A percentile compares a stretch with the other conserved stretches of the same genome.
Conservation (phyloP, 2,329 filamentous ascomycete species). For the Acephala macrosclerotiorum region DNA sequence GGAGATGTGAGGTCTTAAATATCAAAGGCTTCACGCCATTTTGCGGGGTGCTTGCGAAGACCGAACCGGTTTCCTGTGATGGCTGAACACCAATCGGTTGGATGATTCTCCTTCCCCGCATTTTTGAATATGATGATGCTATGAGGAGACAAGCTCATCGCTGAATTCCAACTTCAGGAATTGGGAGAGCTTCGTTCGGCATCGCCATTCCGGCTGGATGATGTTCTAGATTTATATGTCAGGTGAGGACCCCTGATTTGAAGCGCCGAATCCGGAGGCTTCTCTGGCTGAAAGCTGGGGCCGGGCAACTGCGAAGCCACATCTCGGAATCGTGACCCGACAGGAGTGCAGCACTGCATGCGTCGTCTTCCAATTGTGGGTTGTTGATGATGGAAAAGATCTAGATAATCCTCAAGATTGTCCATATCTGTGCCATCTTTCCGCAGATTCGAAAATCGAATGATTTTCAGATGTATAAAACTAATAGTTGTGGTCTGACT, state of each 20-base stretch:
- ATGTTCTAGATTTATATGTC: background rate
- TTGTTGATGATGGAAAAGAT: background rate
- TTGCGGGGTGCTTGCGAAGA: constrained; percentile 27
- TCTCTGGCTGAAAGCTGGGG: constrained; percentile 12
- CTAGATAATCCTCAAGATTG: constrained; percentile 4
- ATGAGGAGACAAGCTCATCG: background rate
- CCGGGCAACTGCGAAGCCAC: background rate
- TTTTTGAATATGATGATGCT: background rate
- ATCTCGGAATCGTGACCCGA: constrained; percentile 1
- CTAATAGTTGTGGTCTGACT: background rate
- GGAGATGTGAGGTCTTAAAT: constrained; percentile 32
- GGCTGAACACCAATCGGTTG: background rate
- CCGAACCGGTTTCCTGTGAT: background rate
- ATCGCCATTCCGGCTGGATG: background rate
- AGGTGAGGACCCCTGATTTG: background rate
- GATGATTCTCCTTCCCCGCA: constrained; percentile 10
- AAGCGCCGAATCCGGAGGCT: constrained; percentile 11
- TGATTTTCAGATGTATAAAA: background rate
- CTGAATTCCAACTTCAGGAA: background rate
- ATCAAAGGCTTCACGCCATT: constrained; percentile 28
- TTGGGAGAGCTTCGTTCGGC: background rate
- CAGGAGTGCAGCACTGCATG: background rate
- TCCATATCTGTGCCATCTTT: background rate
- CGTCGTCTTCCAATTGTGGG: constrained; percentile 1
- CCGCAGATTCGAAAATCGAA: background rate